These are phyloP conservation scores for Aspergillus panamensis DNA, from an alignment of 495 filamentous ascomycete genomes.

Conservation along the genomic window DNA sequence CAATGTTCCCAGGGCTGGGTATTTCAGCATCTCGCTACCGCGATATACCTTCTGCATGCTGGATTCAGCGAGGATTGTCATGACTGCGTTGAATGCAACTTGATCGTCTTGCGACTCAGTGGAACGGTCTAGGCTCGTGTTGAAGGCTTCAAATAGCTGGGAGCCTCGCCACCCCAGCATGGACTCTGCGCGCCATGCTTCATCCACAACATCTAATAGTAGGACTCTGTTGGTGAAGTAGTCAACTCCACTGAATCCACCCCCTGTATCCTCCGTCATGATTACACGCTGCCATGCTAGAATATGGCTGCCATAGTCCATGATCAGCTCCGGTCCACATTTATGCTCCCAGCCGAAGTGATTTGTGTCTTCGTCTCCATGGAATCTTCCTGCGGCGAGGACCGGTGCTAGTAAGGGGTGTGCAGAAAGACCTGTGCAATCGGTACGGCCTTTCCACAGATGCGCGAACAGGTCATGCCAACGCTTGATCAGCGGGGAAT, in stretches of 20 bases:
- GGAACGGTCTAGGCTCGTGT: background rate
- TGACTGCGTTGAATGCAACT: background rate
- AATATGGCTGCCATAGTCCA: constrained; percentile 5
- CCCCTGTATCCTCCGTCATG: background rate
- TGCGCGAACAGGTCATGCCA: constrained; percentile 16
- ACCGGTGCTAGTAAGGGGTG: background rate
- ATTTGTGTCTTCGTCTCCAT: background rate
- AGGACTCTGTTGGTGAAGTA: constrained; percentile 2
- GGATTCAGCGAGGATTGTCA: constrained; percentile 2
- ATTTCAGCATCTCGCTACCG: background rate
- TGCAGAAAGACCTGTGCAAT: background rate
- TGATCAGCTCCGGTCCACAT: background rate
- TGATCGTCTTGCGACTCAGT: background rate
- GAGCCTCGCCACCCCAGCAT: background rate
- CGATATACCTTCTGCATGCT: constrained; percentile 3
- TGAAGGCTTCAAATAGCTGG: background rate
- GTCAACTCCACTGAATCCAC: background rate
- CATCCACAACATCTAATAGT: background rate
- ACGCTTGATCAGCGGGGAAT: constrained; percentile 20
- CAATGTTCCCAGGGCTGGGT: background rate
- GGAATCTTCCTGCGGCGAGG: background rate
- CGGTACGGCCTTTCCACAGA: background rate
- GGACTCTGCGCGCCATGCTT: constrained; percentile 1
- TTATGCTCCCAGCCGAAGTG: constrained; percentile 1
- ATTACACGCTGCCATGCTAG: background rate